Percentiles rank a stretch among this genome's conserved stretches.
phyloP scores from a whole-genome alignment of 495 filamentous ascomycete genomes.

The Niebla homalea region DNA sequence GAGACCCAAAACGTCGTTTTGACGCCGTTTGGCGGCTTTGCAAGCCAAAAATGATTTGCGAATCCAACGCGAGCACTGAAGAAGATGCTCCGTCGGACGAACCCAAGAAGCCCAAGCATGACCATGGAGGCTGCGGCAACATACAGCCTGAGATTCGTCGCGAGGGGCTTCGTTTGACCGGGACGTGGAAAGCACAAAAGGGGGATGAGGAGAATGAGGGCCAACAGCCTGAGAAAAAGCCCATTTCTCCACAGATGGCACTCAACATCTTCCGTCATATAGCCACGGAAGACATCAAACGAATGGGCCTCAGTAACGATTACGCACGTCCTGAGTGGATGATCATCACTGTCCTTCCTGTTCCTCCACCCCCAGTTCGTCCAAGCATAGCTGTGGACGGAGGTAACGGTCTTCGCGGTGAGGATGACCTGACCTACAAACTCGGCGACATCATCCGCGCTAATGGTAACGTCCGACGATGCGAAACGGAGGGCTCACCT shows the following conservation, averaged over 20 bases:
- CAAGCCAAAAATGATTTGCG: slow-evolving; percentile 73
- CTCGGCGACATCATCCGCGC: slow-evolving; percentile 95
- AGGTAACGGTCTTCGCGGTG: slow-evolving; percentile 72
- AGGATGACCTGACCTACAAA: slow-evolving; percentile 98
- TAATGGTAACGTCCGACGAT: slow-evolving; percentile 83
- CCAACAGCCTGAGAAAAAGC: slow-evolving; percentile 65
- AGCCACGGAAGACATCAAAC: slow-evolving; percentile 59
- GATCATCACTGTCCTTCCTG: slow-evolving; percentile 87
- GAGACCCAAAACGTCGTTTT: slow-evolving; percentile 89
- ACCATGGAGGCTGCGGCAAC: slow-evolving; percentile 90
- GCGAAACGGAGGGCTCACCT: slow-evolving; percentile 77
- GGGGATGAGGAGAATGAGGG: slow-evolving; percentile 50
- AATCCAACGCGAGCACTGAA: slow-evolving; percentile 50
- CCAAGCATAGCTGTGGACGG: slow-evolving; percentile 93
- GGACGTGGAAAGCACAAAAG: slow-evolving; percentile 67
- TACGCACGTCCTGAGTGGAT: slow-evolving; percentile 98
- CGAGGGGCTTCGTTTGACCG: slow-evolving; percentile 69
- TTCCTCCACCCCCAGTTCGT: slow-evolving; percentile 88
- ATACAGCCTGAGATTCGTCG: slow-evolving; percentile 73
- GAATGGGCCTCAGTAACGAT: slow-evolving; percentile 81
- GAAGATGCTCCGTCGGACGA: slow-evolving; percentile 46
- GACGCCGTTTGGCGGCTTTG: slow-evolving; percentile 76
- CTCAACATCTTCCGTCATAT: slow-evolving; percentile 78
- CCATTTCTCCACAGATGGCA: slow-evolving; percentile 70
- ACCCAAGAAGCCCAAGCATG: slow-evolving; percentile 35